Conservation (phyloP, 2,329 filamentous ascomycete species). For the Remersonia thermophila region DNA sequence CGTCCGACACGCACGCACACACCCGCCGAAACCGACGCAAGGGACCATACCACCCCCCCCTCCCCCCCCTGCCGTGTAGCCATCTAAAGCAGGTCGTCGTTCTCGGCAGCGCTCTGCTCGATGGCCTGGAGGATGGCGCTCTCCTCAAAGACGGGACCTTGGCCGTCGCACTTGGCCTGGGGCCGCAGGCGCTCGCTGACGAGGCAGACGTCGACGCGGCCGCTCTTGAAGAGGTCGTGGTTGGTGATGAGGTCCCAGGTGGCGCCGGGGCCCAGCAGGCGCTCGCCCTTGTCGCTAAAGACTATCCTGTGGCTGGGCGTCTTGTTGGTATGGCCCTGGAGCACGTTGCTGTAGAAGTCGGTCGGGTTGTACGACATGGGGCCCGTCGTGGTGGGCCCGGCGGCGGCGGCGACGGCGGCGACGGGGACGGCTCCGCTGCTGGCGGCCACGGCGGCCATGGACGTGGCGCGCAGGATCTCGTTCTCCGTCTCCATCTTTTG, state of each 20-base stretch:
- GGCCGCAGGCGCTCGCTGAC: constrained; percentile 70
- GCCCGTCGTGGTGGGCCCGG: constrained; percentile 44
- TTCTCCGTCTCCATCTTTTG: constrained; percentile 82
- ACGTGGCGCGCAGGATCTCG: constrained; percentile 78
- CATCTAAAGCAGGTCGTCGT: constrained; percentile 55
- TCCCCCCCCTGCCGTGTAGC: too few relatives aligned
- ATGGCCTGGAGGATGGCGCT: constrained; percentile 61
- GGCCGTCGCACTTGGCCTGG: constrained; percentile 69
- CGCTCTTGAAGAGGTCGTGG: constrained; percentile 64
- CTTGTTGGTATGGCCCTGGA: constrained; percentile 50
- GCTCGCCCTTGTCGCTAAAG: constrained; percentile 52
- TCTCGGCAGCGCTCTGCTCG: constrained; percentile 62
- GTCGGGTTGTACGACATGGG: constrained; percentile 61
- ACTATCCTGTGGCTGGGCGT: constrained; percentile 56
- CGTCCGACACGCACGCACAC: too few relatives aligned
- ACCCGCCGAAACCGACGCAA: too few relatives aligned
- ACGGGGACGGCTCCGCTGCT: constrained; percentile 30
- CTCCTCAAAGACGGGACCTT: constrained; percentile 80
- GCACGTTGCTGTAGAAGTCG: constrained; percentile 55
- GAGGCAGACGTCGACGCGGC: constrained; percentile 67
- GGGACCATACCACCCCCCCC: too few relatives aligned
- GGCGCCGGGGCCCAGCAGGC: constrained; percentile 60
- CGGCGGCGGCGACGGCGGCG: constrained; percentile 30
- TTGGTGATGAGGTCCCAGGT: constrained; percentile 84
- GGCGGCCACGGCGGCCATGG: constrained; percentile 27